Conservation (phyloP, 2,329 filamentous ascomycete genomes). For the Talaromyces verruculosus region DNA sequence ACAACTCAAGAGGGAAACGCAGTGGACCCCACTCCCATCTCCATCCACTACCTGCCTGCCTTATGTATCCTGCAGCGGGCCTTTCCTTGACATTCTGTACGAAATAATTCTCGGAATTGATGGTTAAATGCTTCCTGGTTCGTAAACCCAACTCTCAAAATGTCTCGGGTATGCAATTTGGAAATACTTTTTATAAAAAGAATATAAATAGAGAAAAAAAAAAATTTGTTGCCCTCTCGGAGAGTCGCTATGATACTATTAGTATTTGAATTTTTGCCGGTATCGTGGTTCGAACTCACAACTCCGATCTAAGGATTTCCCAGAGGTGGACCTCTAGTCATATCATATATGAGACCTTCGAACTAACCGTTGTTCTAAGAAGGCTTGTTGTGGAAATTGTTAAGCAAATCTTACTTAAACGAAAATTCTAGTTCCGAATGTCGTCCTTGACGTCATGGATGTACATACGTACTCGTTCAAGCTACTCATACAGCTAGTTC, state of each 20-base stretch:
- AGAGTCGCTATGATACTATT: background rate
- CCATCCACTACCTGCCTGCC: background rate
- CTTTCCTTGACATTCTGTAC: background rate
- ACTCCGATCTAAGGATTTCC: background rate
- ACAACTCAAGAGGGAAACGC: conserved; percentile 1
- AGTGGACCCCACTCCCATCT: background rate
- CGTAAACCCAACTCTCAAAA: no score
- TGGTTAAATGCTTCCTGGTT: no score
- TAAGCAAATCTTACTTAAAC: background rate
- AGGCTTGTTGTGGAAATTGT: background rate
- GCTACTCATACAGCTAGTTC: background rate
- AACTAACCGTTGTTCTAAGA: background rate
- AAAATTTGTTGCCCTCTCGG: background rate
- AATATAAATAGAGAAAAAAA: no score
- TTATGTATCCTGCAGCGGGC: conserved; percentile 7
- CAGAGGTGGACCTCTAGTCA: background rate
- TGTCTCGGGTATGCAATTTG: no score
- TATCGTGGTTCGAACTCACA: background rate
- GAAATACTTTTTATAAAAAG: background rate
- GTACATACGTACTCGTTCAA: background rate
- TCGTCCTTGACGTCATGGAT: background rate
- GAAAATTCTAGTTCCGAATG: background rate
- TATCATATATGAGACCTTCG: background rate
- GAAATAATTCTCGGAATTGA: no score
- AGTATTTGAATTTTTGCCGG: background rate